These are phyloP conservation scores for Lentinus tigrinus DNA, from an alignment of 768 basidiomycete genomes.

Conservation along the genomic window DNA sequence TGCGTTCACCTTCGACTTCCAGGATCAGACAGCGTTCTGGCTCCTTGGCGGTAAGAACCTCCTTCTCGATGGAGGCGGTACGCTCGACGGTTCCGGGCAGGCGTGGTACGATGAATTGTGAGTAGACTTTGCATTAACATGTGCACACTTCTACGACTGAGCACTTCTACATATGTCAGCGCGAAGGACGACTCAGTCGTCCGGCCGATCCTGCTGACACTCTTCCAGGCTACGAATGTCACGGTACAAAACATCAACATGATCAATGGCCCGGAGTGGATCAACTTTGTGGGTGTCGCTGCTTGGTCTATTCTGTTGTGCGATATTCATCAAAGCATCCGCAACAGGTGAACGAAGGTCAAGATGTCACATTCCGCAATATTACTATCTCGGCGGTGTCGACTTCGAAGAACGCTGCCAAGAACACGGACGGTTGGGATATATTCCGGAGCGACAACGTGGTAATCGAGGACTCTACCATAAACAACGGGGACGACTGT, in stretches of 20 bases:
- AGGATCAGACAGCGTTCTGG: conserved; percentile 56
- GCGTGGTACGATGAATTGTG: conserved; percentile 57
- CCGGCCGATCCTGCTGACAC: conserved; percentile 55
- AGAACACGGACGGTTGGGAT: conserved; percentile 66
- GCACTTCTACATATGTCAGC: conserved; percentile 27
- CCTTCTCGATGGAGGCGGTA: conserved; percentile 56
- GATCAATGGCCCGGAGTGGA: conserved; percentile 53
- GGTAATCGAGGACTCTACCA: conserved; percentile 46
- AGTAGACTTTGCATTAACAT: conserved; percentile 9
- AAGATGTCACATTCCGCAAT: conserved; percentile 43
- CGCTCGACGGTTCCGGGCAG: conserved; percentile 65
- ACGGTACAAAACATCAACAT: conserved; percentile 46
- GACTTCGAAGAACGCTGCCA: conserved; percentile 40
- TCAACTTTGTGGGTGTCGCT: conserved; percentile 40
- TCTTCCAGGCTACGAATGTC: conserved; percentile 51
- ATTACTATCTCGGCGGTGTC: conserved; percentile 48
- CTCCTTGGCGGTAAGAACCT: conserved; percentile 51
- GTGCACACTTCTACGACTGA: background rate
- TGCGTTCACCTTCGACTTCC: conserved; percentile 52
- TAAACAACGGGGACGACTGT: conserved; percentile 58
- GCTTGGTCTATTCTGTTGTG: background rate
- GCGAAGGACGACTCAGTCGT: conserved; percentile 44
- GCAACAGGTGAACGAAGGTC: conserved; percentile 37
- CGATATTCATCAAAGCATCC: background rate
- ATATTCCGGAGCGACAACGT: conserved; percentile 56